phyloP scores from a whole-genome alignment of 352 stramenopile genomes.

The Globisporangium spinosum region DNA sequence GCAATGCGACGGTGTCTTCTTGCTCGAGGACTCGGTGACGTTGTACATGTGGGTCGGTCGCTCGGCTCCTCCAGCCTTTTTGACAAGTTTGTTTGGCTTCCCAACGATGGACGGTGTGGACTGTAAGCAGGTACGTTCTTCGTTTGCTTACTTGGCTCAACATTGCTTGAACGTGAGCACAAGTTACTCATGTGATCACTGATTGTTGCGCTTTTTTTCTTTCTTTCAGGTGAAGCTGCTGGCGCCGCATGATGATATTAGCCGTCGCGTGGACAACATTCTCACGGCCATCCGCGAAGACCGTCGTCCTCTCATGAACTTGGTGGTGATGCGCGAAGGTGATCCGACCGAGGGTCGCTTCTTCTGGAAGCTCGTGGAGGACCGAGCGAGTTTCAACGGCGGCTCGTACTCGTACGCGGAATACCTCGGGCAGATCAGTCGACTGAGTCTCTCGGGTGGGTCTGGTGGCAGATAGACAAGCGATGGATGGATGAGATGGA shows the following conservation, averaged over 20 bases:
- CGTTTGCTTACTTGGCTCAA: background rate
- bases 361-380: slow-evolving; percentile 97
- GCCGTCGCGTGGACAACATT: slow-evolving; percentile 84
- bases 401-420: slow-evolving; percentile 97
- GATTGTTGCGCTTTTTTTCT: background rate
- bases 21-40: slow-evolving; percentile 95
- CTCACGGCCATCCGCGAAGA: slow-evolving; percentile 88
- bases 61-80: slow-evolving; percentile 75
- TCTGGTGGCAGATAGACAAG: slow-evolving; percentile 55
- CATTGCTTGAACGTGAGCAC: background rate
- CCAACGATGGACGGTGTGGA: slow-evolving; percentile 94
- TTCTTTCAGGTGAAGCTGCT: slow-evolving; percentile 64
- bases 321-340: slow-evolving; percentile 93
- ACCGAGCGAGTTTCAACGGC: slow-evolving; percentile 95
- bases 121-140: slow-evolving; percentile 56
- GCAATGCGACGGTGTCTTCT: slow-evolving; percentile 92
- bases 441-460: slow-evolving; percentile 50
- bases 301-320: slow-evolving; percentile 70
- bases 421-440: slow-evolving; percentile 92
- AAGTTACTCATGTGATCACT: background rate
- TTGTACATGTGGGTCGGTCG: slow-evolving; percentile 97
- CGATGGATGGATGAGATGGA: slow-evolving; percentile 9
- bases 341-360: slow-evolving; percentile 93
- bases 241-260: slow-evolving; percentile 81
- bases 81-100: slow-evolving; percentile 94